A percentile compares a stretch with the other conserved stretches of the same genome.
phyloP scores from a whole-genome alignment of 352 stramenopile genomes.

The Globisporangium echinulatum region DNA sequence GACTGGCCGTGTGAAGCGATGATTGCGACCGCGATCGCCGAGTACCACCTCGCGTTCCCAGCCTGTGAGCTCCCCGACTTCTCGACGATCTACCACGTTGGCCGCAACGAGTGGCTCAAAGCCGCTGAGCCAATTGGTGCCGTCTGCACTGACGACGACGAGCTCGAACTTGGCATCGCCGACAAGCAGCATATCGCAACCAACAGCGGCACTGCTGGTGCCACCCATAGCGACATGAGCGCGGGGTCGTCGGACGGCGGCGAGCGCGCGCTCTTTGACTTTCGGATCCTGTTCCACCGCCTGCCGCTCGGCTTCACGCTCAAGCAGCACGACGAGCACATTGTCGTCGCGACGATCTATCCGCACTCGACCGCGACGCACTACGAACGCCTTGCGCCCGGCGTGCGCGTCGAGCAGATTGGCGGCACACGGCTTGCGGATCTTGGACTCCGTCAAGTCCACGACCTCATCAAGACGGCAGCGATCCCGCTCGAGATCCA shows the following conservation, averaged over 20 bases:
- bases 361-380: slow-evolving; percentile 67
- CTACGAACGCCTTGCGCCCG: slow-evolving; percentile 60
- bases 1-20: slow-evolving; percentile 67
- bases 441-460: slow-evolving; percentile 74
- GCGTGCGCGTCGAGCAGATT: slow-evolving; percentile 73
- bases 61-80: slow-evolving; percentile 68
- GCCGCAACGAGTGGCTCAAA: slow-evolving; percentile 47
- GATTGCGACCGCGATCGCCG: slow-evolving; percentile 48
- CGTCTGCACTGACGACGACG: slow-evolving; percentile 46
- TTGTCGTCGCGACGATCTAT: slow-evolving; percentile 81
- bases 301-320: slow-evolving; percentile 83
- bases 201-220: slow-evolving; percentile 5
- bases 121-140: slow-evolving; percentile 37
- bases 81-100: slow-evolving; percentile 64
- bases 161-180: slow-evolving; percentile 58
- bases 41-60: slow-evolving; percentile 54
- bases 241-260: slow-evolving; percentile 15
- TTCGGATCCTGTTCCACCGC: slow-evolving; percentile 78
- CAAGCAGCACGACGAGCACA: slow-evolving; percentile 68
- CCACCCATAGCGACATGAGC: slow-evolving; percentile 19
- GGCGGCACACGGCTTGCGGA: slow-evolving; percentile 44
- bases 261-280: slow-evolving; percentile 40
- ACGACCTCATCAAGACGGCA: slow-evolving; percentile 80
- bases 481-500: slow-evolving; percentile 57
- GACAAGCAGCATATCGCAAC: slow-evolving; percentile 10